Base-by-base conservation (phyloP, 768 basidiomycete species). In the Boletales sp. region DNA sequence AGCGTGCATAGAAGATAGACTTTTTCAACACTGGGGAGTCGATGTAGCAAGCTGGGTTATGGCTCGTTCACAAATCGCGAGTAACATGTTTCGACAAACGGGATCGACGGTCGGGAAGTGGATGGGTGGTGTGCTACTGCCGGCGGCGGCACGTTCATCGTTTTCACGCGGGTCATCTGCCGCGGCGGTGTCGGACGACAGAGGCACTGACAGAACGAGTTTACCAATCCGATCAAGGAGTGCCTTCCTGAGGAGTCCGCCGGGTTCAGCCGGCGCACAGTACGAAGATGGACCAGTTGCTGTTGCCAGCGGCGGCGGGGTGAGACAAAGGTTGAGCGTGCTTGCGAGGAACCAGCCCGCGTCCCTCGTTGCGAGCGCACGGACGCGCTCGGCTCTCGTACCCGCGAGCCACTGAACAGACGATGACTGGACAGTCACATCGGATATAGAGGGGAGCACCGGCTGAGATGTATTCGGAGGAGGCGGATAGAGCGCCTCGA, bases 41-140 rank as follows among this genome's bases (percentile, higher is more conserved):
- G 29, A 31, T 8, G 49, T 34, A 10, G 30, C 35, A 19, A 61
- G 51, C 13, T 57, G 42, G 32, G 55, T 18, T 39, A 66, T 34
- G 31, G 60, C 51, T 12, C 56, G 60, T 48, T 68, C 65, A 43
- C 65, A 66, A 12, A 59, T 51, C 30, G 66, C 65, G 11, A 68
- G 21, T 31, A 68, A 17, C 52, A 66, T 67, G 40, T 62, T 55
- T 43, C 43, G 62, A 42, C 60, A 67, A 3, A 66, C 50, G 0
- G 55, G 40, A 32, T 64, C 64, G 18, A 66, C 49, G 18, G 29
- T 15, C 1, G 39, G 11, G 8, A 19, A 53, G 29, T 12, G 34
- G 12, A 5, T 15, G 34, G 11, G 15, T 12, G 12, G 34, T 27
- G 24, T 27, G 24, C 7, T 27, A 6, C 24, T 27, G 24, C 24